phyloP scores from a whole-genome alignment of 805 yeast species.

The Cyberlindnera petersonii region DNA sequence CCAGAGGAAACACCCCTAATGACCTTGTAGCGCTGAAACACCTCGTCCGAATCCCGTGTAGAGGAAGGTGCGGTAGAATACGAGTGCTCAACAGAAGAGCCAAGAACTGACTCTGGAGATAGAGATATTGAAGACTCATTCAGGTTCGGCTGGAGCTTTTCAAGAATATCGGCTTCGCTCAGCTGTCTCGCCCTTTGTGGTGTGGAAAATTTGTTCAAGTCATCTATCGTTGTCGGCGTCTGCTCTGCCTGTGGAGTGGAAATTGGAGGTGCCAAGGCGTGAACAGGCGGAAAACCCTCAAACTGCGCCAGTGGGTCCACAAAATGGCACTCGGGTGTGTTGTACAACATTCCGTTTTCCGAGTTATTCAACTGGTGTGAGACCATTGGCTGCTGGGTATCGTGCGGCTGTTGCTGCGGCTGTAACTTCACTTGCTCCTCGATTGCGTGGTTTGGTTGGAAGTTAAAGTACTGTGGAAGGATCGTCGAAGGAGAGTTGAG shows the following conservation, averaged over 20 bases:
- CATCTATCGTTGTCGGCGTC: background rate
- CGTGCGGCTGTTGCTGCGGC: conserved; percentile 2
- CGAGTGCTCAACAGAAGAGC: conserved; percentile 7
- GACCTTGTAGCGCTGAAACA: conserved; percentile 34
- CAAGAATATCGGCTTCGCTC: conserved; percentile 16
- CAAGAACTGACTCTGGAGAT: conserved; percentile 18
- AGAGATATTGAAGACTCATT: conserved; percentile 16
- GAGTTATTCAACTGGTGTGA: too few species aligned
- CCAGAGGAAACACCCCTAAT: conserved; percentile 58
- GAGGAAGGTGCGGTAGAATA: conserved; percentile 10
- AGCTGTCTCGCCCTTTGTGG: conserved; percentile 16
- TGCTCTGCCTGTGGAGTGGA: conserved; percentile 5
- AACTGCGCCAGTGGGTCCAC: conserved; percentile 2
- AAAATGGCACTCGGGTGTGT: too few species aligned
- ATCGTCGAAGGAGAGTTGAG: conserved; percentile 3
- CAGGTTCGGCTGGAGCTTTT: conserved; percentile 1
- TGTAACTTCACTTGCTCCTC: too few species aligned
- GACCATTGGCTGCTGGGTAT: background rate
- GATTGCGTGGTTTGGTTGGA: too few species aligned
- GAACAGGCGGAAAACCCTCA: conserved; percentile 21
- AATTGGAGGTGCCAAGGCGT: conserved; percentile 19
- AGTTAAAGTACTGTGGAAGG: background rate
- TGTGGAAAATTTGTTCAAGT: conserved; percentile 2
- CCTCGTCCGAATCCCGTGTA: background rate
- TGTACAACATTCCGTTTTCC: too few species aligned